Conservation (phyloP, 441 rosid genomes). For the Melastoma candidum region DNA sequence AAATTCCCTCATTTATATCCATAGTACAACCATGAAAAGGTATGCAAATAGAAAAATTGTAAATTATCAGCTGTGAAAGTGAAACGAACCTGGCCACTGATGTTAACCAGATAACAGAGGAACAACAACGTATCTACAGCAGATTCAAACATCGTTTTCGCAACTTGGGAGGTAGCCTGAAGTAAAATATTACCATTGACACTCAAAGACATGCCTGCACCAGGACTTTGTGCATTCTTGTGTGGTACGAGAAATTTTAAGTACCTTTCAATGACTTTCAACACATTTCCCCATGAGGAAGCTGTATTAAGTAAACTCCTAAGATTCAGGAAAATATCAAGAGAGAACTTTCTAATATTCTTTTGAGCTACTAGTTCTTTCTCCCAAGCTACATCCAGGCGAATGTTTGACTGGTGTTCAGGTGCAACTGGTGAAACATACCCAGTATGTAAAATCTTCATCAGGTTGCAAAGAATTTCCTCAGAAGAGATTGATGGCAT, state of each 20-base stretch:
- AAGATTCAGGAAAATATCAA: conserved; percentile 66
- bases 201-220: conserved; percentile 37
- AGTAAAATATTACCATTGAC: conserved; percentile 44
- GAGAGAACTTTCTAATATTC: conserved; percentile 71
- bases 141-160: conserved; percentile 80
- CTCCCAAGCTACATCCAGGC: conserved; percentile 59
- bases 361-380: conserved; percentile 60
- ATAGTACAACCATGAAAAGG: neutral
- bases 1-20: conserved; percentile 1
- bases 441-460: conserved; percentile 80
- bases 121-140: conserved; percentile 72
- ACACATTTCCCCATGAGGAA: conserved; percentile 67
- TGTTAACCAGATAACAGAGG: conserved; percentile 63
- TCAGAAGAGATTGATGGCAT: conserved; percentile 48
- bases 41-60: neutral
- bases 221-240: conserved; percentile 42
- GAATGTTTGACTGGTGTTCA: conserved; percentile 33
- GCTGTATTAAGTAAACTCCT: conserved; percentile 53
- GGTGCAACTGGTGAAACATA: conserved; percentile 43
- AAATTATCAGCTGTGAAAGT: conserved; percentile 2
- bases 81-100: conserved; percentile 74
- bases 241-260: conserved; percentile 70
- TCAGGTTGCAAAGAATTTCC: conserved; percentile 63
- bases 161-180: conserved; percentile 83
- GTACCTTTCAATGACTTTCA: conserved; percentile 58